These are phyloP conservation scores for Leonotis leonurus DNA, from an alignment of 257 asterid species.

Conservation along the genomic window DNA sequence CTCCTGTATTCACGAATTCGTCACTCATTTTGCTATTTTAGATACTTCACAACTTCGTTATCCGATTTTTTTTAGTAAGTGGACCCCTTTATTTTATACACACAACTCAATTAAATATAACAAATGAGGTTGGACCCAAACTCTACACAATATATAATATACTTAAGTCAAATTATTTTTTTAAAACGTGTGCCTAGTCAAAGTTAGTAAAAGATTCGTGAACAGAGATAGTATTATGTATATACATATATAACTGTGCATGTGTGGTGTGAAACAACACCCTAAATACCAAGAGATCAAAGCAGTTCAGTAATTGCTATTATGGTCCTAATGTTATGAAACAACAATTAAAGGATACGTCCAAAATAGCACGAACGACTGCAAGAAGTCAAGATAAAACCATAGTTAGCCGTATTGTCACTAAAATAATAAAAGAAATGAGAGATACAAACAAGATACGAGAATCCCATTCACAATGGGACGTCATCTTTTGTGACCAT, in stretches of 20 bases:
- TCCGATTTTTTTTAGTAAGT: too few species aligned
- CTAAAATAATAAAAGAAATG: background rate
- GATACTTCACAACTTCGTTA: too few species aligned
- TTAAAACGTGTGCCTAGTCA: too few species aligned
- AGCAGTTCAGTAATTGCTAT: background rate
- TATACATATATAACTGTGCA: background rate
- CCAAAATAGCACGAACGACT: conserved; percentile 98
- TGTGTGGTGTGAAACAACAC: background rate
- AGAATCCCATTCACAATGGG: background rate
- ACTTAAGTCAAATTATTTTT: too few species aligned
- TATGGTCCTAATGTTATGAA: background rate
- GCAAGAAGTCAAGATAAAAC: conserved; percentile 42
- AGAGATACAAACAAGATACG: background rate
- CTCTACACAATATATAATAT: too few species aligned
- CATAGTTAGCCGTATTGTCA: conserved; percentile 10
- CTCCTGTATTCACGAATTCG: too few species aligned
- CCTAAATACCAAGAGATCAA: background rate
- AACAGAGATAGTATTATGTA: too few species aligned
- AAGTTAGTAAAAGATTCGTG: too few species aligned
- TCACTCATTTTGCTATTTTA: too few species aligned
- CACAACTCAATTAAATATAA: too few species aligned
- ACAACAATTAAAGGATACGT: conserved; percentile 55
- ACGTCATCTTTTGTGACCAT: background rate
- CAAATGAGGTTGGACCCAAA: too few species aligned
- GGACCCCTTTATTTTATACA: too few species aligned